Percentiles rank a stretch among this genome's conserved stretches.
These are phyloP conservation scores for Monosporascus sp. DNA, from an alignment of 2,329 filamentous ascomycete genomes.

Conservation along the genomic window DNA sequence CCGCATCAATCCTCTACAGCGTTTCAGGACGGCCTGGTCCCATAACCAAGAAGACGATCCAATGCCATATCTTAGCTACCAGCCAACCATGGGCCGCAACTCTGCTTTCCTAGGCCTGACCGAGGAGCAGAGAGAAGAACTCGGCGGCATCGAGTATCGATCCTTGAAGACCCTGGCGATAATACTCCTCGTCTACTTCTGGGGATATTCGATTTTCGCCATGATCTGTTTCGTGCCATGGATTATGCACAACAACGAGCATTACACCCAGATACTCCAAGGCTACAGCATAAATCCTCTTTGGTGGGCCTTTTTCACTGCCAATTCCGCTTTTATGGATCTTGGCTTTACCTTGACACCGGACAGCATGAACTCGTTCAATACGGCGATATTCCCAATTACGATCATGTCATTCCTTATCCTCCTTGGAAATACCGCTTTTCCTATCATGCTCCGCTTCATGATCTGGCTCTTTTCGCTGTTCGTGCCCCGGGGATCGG, in stretches of 20 bases:
- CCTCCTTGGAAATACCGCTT: constrained; percentile 91
- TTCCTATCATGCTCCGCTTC: constrained; percentile 89
- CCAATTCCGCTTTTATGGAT: constrained; percentile 88
- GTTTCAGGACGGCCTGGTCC: constrained; percentile 50
- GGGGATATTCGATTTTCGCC: constrained; percentile 75
- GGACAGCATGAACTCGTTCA: constrained; percentile 90
- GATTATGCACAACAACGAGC: constrained; percentile 59
- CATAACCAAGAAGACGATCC: constrained; percentile 47
- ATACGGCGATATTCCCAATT: constrained; percentile 68
- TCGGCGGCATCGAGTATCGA: constrained; percentile 94
- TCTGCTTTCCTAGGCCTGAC: constrained; percentile 86
- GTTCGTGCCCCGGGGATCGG: constrained; percentile 57
- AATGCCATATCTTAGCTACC: constrained; percentile 90
- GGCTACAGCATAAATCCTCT: constrained; percentile 55
- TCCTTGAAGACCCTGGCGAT: constrained; percentile 80
- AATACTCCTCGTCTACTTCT: constrained; percentile 74
- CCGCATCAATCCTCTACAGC: constrained; percentile 38
- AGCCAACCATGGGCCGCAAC: constrained; percentile 87
- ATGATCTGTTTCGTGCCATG: constrained; percentile 72
- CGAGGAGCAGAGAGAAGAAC: constrained; percentile 86
- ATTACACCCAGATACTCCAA: constrained; percentile 63
- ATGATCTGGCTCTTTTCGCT: constrained; percentile 80
- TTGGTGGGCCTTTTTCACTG: constrained; percentile 93
- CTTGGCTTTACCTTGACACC: constrained; percentile 89
- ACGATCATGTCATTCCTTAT: constrained; percentile 80